Evolutionary conservation across 139 green algal species (phyloP), one percentile per base, ranked within the genome.

Genomic region (Chlamydomonas incerta): DNA sequence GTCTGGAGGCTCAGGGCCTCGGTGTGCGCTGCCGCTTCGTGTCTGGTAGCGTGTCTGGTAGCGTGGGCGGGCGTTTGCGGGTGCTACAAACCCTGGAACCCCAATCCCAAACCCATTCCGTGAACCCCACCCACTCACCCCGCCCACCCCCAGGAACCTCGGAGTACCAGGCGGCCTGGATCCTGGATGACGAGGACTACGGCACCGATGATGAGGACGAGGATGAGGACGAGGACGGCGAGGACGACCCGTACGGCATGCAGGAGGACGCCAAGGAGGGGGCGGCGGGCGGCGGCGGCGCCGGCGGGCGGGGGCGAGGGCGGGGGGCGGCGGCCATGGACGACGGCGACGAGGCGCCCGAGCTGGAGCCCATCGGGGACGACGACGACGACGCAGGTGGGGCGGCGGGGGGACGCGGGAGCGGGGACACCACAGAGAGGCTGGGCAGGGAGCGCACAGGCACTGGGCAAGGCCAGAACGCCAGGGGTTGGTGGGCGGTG

Each of bases 151-250:
- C 91, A 86, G 97, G 97, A 31, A 98, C 94, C 11, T 97, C 93
- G 6, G 95, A 96, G 28, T 99, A 99, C 89, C 97, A 99, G 90
- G 96, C 96, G 9, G 95, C 95, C 31, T 99, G 96, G 96, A 96
- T 99, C 73, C 72, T 97, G 21, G 95, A 97, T 73, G 91, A 94
- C 52, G 92, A 94, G 14, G 88, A 92, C 15, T 94, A 97, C 72
- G 90, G 94, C 52, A 90, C 93, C 2, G 88, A 91, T 10, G 90
- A 85, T 1, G 90, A 88, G 26, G 88, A 91, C n/a, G 86, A 90
- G 11, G 92, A 90, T 11, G 90, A 88, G 0, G 90, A 91, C 91
- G 87, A 70, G 11, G 65, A 31, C 17, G 72, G 46, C 33, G 89
- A 89, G 21, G 81, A 47, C 67, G 58, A 52, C n/a, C 50, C 67